Base-by-base conservation (phyloP, 768 basidiomycete genomes). In the Cyclocybe cylindracea region DNA sequence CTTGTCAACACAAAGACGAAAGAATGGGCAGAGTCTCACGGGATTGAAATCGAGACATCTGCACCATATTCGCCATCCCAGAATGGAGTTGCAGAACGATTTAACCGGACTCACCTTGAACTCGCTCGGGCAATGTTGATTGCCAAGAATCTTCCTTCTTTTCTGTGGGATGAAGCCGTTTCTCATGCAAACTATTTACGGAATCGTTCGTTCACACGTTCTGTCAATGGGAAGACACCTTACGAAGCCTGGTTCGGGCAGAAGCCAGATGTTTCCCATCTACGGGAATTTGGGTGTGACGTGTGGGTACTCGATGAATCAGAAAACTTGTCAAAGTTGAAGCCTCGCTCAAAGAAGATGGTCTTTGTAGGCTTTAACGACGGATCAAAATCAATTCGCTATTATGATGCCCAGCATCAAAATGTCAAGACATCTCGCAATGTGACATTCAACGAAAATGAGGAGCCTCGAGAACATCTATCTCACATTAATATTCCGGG, bases 11-110 rank as follows among this genome's bases (percentile, higher is more conserved):
- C 42, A 0, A 42, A 51, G 2, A 35, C 70, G 9, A 58, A 55
- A 36, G 10, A 41, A 0, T 71, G 66, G 55, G 61, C 61, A 31
- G 49, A 34, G 0, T 4, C 44, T 0, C 51, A 60, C 1, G 71
- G 73, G 0, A 71, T 73, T 5, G 58, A 59, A 0, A 51, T 72
- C 0, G 64, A 76, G 11, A 59, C 56, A 0, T 70, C 65, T 0
- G 65, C 64, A 4, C 74, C 70, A 2, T 73, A 76, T 32, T 67
- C 70, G 6, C 70, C 70, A 0, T 55, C 66, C 0, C 70, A 75
- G 24, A 77, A 76, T 51, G 69, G 77, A 0, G 58, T 77, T 0
- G 75, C 75, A 0, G 74, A 80, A 35, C 42, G 64, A 0, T 63
- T 65, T n/a, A 77, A 76, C 44, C 32, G 59, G 3, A 75, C 68